phyloP scores from a whole-genome alignment of 2,329 filamentous ascomycete genomes.

The Neospermospora avenae region DNA sequence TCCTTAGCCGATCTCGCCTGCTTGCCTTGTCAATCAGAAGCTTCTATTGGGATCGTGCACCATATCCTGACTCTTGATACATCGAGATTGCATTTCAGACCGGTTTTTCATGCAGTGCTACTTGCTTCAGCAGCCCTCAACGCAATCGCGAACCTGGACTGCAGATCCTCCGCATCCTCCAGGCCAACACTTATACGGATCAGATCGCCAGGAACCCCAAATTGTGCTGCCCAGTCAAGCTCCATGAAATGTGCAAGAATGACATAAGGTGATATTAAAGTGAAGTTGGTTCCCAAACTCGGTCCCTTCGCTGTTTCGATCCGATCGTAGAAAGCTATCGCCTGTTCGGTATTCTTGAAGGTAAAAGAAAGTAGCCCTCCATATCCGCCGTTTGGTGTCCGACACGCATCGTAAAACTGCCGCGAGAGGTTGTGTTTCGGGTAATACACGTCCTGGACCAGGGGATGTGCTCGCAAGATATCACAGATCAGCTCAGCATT shows the following conservation, averaged over 20 bases:
- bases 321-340: slow-evolving; percentile 79
- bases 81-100: neutral
- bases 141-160: slow-evolving; percentile 63
- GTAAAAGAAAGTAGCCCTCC: slow-evolving; percentile 85
- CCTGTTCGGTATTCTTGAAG: slow-evolving; percentile 67
- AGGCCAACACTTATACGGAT: slow-evolving; percentile 87
- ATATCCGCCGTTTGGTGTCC: slow-evolving; percentile 74
- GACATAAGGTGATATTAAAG: slow-evolving; percentile 85
- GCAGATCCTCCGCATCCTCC: slow-evolving; percentile 70
- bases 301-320: slow-evolving; percentile 90
- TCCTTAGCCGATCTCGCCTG: neutral
- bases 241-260: slow-evolving; percentile 89
- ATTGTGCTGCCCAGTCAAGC: slow-evolving; percentile 82
- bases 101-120: neutral
- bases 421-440: slow-evolving; percentile 73
- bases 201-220: slow-evolving; percentile 76
- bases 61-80: neutral
- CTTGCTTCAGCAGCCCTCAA: slow-evolving; percentile 52
- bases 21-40: neutral
- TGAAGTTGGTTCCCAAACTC: slow-evolving; percentile 95
- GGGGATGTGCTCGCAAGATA: slow-evolving; percentile 56
- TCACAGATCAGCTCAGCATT: slow-evolving; percentile 84
- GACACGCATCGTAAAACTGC: slow-evolving; percentile 74
- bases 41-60: neutral
- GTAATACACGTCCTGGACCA: slow-evolving; percentile 80